Conservation (phyloP, 2,329 filamentous ascomycete species). For the Alternaria sp. region DNA sequence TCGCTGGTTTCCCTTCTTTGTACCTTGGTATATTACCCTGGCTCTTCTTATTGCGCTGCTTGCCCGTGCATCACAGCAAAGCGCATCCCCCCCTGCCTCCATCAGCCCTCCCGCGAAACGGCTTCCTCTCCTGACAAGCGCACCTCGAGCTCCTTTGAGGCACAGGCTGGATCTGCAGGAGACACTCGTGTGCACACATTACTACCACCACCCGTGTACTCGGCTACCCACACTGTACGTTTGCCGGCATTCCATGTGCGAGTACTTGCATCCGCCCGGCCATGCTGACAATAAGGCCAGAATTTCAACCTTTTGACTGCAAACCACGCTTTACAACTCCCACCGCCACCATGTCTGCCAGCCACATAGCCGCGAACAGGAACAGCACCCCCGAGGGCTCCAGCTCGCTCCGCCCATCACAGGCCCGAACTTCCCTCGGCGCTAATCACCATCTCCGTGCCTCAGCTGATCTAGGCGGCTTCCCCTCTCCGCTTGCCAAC, state of each 20-base stretch:
- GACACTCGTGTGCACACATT: constrained; percentile 28
- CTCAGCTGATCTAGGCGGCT: constrained; percentile 93
- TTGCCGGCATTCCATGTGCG: background rate
- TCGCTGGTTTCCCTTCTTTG: constrained; percentile 32
- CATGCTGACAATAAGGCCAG: constrained; percentile 14
- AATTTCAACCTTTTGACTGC: constrained; percentile 13
- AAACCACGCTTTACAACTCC: background rate
- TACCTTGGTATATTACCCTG: constrained; percentile 32
- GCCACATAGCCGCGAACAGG: constrained; percentile 71
- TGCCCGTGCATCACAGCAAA: constrained; percentile 21
- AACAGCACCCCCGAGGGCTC: constrained; percentile 96
- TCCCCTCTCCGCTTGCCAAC: constrained; percentile 74
- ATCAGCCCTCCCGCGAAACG: constrained; percentile 25
- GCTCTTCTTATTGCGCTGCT: constrained; percentile 33
- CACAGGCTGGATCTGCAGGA: constrained; percentile 46
- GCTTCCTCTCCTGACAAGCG: constrained; percentile 28
- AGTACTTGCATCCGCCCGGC: background rate
- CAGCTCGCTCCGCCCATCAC: constrained; percentile 82
- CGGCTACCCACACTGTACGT: constrained; percentile 21
- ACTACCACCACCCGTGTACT: constrained; percentile 9
- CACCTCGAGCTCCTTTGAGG: constrained; percentile 42
- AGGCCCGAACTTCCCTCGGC: constrained; percentile 76
- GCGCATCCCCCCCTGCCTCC: constrained; percentile 22
- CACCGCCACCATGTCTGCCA: constrained; percentile 55
- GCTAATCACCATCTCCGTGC: constrained; percentile 87